Percentiles rank a stretch among this genome's conserved stretches.
These are phyloP conservation scores for Aspergillus clavatus DNA, from an alignment of 2,329 filamentous ascomycete species.

Conservation along the genomic window DNA sequence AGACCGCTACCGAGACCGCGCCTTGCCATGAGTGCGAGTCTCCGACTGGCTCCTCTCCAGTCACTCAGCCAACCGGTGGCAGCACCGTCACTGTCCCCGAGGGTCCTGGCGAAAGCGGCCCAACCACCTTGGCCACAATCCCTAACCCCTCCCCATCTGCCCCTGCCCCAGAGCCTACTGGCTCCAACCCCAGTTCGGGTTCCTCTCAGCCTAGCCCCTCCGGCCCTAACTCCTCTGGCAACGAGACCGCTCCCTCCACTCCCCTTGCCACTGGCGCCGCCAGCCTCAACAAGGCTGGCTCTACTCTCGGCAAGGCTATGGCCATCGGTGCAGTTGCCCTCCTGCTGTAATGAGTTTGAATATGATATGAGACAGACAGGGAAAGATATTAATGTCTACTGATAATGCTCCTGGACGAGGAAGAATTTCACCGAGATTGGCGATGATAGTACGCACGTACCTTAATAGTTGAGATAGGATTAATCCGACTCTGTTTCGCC, in stretches of 20 bases:
- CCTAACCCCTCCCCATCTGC: background rate
- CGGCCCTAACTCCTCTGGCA: background rate
- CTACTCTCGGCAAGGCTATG: background rate
- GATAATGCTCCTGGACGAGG: background rate
- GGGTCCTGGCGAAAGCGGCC: background rate
- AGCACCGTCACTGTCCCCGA: too few relatives aligned
- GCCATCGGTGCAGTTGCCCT: background rate
- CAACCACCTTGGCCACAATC: background rate
- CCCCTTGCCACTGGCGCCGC: background rate
- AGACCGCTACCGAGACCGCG: background rate
- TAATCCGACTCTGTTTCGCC: too few relatives aligned
- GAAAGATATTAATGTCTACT: background rate
- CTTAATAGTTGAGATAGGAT: too few relatives aligned
- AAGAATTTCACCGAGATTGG: background rate
- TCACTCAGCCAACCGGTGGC: too few relatives aligned
- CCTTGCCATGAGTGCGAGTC: background rate
- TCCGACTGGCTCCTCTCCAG: background rate
- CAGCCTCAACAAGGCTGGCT: background rate
- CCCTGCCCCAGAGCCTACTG: background rate
- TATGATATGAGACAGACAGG: background rate
- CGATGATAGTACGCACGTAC: too few relatives aligned
- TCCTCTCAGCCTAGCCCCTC: too few relatives aligned
- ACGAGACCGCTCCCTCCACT: background rate
- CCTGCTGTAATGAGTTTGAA: background rate
- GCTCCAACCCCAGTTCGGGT: too few relatives aligned